A percentile compares a stretch with the other conserved stretches of the same genome.
These are phyloP conservation scores for Lichtheimia corymbifera DNA, from an alignment of 371 early-diverging fungal genomes.

Conservation along the genomic window DNA sequence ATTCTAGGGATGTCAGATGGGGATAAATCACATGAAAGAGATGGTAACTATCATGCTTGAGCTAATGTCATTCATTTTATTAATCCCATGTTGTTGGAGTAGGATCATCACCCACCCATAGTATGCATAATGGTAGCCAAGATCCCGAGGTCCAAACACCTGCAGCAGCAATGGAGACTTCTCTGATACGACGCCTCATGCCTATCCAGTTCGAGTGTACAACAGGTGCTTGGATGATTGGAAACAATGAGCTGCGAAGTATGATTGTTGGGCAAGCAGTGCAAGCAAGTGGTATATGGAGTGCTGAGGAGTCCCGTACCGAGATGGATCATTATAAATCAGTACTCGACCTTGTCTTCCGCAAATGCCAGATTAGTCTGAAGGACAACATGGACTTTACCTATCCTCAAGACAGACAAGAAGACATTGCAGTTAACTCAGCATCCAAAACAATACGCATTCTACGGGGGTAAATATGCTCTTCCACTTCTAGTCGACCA, in stretches of 20 bases:
- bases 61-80: neutral
- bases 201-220: constrained; percentile 75
- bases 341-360: constrained; percentile 51
- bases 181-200: constrained; percentile 58
- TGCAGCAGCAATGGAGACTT: constrained; percentile 29
- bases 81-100: neutral
- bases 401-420: constrained; percentile 19
- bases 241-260: constrained; percentile 72
- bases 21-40: neutral
- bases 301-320: constrained; percentile 57
- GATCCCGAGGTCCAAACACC: constrained; percentile 37
- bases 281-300: constrained; percentile 66
- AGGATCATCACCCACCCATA: neutral
- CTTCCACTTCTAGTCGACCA: no score
- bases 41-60: neutral
- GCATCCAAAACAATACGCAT: no score
- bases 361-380: constrained; percentile 59
- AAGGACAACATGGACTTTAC: constrained; percentile 72
- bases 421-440: no score
- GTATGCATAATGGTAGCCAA: constrained; percentile 13
- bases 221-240: constrained; percentile 74
- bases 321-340: constrained; percentile 64
- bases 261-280: constrained; percentile 64
- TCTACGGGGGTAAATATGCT: no score
- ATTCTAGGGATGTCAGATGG: constrained; percentile 46